Evolutionary conservation across 2,329 filamentous ascomycete genomes (phyloP).

Genomic region (Aspergillus sclerotialis): DNA sequence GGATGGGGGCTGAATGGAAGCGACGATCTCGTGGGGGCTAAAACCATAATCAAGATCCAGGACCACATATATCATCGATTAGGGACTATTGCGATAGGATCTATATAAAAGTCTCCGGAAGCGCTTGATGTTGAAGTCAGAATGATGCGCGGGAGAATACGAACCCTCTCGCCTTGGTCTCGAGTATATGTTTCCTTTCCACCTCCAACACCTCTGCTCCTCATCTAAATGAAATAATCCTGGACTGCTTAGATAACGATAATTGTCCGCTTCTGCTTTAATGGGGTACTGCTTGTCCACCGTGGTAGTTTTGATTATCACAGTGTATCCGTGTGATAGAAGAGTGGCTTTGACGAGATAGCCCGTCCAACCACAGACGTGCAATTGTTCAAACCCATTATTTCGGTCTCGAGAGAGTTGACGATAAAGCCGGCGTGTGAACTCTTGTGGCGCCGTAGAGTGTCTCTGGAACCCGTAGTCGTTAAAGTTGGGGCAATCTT

Average conservation of each 20-base stretch:
- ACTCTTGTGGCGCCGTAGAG: conserved; percentile 11
- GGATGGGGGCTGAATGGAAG: no score
- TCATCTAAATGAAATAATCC: no score
- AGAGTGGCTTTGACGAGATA: conserved; percentile 23
- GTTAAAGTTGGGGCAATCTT: conserved; percentile 28
- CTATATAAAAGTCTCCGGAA: no score
- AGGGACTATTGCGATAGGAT: no score
- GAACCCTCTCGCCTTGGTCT: no score
- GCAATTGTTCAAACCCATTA: conserved; percentile 16
- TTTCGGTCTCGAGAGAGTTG: conserved; percentile 12
- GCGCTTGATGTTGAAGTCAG: no score
- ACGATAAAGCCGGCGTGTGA: conserved; percentile 11
- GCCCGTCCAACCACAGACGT: conserved; percentile 18
- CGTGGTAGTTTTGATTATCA: conserved; percentile 20
- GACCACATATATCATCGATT: no score
- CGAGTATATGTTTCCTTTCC: no score
- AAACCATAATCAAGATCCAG: no score
- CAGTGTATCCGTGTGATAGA: conserved; percentile 19
- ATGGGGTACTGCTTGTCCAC: conserved; percentile 12
- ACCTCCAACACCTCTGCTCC: no score
- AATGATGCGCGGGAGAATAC: no score
- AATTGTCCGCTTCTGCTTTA: conserved; percentile 16
- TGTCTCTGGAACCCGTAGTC: conserved; percentile 23
- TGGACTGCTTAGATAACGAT: conserved; percentile 11
- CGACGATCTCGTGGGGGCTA: no score